phyloP scores from a whole-genome alignment of 108 stramenopile genomes.

The Thalassiosira profunda region DNA sequence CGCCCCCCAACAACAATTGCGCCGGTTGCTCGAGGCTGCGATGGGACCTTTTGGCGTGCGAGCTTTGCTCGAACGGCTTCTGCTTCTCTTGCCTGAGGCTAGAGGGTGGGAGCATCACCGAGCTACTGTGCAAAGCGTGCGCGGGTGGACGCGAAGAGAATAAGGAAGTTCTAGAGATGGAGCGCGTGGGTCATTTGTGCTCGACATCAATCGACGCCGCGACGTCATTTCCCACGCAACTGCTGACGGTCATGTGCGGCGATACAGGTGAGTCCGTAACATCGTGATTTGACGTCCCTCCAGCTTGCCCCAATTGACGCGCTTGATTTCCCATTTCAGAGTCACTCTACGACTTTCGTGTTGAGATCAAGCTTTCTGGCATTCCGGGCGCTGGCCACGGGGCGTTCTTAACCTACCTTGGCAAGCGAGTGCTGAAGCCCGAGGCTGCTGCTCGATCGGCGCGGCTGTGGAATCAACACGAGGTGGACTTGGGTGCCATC shows the following conservation, averaged over 20 bases:
- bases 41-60: too few relatives aligned
- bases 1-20: too few relatives aligned
- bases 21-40: too few relatives aligned
- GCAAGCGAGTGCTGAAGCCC: conserved; percentile 53
- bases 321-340: conserved; percentile 18
- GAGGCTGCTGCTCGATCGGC: conserved; percentile 8
- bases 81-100: too few relatives aligned
- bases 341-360: conserved; percentile 58
- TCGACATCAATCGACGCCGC: conserved; percentile 5
- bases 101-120: too few relatives aligned
- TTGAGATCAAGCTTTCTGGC: conserved; percentile 48
- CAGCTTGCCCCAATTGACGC: background rate
- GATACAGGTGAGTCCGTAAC: background rate
- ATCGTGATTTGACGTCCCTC: background rate
- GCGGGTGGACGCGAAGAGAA: background rate
- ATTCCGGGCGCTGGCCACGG: conserved; percentile 72
- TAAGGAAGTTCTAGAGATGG: conserved; percentile 3
- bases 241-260: conserved; percentile 1
- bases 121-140: too few relatives aligned
- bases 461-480: conserved; percentile 5
- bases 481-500: too few relatives aligned
- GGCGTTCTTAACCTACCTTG: conserved; percentile 71
- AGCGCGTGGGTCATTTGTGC: conserved; percentile 16
- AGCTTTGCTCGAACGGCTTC: too few relatives aligned
- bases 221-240: conserved; percentile 10